These are phyloP conservation scores for Ceratocystis cacaofunesta DNA, from an alignment of 2,329 filamentous ascomycete genomes.

Conservation along the genomic window DNA sequence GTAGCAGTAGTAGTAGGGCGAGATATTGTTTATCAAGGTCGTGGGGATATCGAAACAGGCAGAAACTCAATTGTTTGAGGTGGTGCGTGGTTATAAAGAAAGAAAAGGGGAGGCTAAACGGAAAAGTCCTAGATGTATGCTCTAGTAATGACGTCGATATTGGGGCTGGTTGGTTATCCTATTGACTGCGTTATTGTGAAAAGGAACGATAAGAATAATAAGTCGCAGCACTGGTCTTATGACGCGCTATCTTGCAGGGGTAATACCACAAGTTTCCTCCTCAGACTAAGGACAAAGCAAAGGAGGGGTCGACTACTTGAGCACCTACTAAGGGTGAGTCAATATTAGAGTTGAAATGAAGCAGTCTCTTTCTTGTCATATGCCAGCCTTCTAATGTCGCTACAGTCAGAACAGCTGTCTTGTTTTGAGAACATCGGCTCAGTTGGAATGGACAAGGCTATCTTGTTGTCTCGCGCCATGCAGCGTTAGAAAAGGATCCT, in stretches of 20 bases:
- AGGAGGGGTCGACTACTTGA: neutral
- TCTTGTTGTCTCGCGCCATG: too few relatives aligned
- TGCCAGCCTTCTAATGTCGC: too few relatives aligned
- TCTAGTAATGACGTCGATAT: neutral
- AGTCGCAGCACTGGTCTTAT: neutral
- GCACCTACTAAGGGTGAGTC: neutral
- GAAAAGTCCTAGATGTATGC: neutral
- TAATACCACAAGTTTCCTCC: neutral
- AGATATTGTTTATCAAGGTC: too few relatives aligned
- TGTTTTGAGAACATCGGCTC: too few relatives aligned
- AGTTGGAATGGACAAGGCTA: too few relatives aligned
- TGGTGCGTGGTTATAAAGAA: neutral
- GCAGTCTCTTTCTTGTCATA: neutral
- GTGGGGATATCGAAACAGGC: too few relatives aligned
- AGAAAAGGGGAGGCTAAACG: neutral
- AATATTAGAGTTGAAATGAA: neutral
- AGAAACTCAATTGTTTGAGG: neutral
- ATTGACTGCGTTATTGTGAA: neutral
- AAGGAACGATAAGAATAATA: neutral
- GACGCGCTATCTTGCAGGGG: constrained; percentile 1
- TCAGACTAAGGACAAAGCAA: neutral
- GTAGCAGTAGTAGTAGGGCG: too few relatives aligned
- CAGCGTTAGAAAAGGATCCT: too few relatives aligned
- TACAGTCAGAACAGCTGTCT: too few relatives aligned
- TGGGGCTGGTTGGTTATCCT: neutral